Evolutionary conservation across 306 rosid species (phyloP), one percentile per base, ranked within the genome.

Genomic region (Mimosa pudica): DNA sequence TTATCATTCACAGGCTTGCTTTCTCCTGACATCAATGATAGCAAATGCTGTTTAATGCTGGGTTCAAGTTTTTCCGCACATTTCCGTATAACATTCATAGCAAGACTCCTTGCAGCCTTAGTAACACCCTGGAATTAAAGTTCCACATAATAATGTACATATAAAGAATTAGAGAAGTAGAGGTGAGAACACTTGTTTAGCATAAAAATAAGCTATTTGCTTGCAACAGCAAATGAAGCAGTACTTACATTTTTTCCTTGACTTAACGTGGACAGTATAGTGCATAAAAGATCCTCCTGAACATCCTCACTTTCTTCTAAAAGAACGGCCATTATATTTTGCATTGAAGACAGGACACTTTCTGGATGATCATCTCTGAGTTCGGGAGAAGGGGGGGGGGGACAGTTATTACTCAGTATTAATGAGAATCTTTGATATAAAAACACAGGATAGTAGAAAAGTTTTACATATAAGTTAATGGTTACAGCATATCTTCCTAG

Each of bases 251-350:
- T 93, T 86, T 85, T 91, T 74, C 85, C 89, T 64, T 89, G 97
- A 62, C 97, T 97, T 84, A 96, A 84, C 70, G 86, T 83, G 78
- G 99, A 89, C 74, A 96, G 82, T 77, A 96, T 76, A 82, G 82
- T 84, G 73, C 81, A 86, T 48, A 96, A 83, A 60, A 93, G 93
- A 75, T 91, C 94, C 70, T 90, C 96, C 17, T 74, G 85, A 58
- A 93, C 83, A 75, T 96, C 98, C 89, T 96, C 99, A 54, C 99
- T 96, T 88, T 96, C 99, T 87, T 93, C 99, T 80, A 96, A 78
- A 18, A 96, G 96, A 84, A 91, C 94, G 51, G 85, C 86, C 98
- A 96, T 93, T 76, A 96, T 93, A 49, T 91, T 93, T 88, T 93
- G 93, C 99, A 96, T 96, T 41, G 99, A 90, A 61, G 94, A 91